Evolutionary conservation across 257 asterid genomes (phyloP).

Genomic region (Datura wrightii): DNA sequence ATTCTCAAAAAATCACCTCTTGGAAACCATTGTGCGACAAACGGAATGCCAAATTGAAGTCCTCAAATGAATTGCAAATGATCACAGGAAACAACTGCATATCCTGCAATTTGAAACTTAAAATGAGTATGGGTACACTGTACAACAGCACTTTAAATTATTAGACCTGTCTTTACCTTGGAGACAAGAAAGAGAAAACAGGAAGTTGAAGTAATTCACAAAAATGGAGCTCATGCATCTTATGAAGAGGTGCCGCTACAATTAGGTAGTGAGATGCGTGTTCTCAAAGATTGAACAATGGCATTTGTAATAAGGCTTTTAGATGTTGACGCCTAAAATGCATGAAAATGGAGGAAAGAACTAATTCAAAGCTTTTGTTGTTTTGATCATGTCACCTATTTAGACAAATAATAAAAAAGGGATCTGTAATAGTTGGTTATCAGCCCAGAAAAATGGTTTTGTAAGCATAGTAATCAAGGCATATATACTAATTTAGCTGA

Average conservation of each 20-base stretch:
- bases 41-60: slow-evolving; percentile 80
- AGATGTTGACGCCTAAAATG: not conserved
- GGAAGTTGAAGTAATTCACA: slow-evolving; percentile 1
- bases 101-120: slow-evolving; percentile 60
- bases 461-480: not conserved
- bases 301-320: slow-evolving; percentile 6
- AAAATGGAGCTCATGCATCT: not conserved
- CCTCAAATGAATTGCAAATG: slow-evolving; percentile 72
- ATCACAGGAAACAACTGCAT: slow-evolving; percentile 70
- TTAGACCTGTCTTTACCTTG: not conserved
- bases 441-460: not conserved
- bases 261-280: not conserved
- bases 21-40: slow-evolving; percentile 81
- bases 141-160: not conserved
- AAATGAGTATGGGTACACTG: slow-evolving; percentile 8
- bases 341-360: not conserved
- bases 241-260: not conserved
- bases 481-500: not conserved
- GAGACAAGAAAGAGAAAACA: not conserved
- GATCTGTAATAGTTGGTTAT: not conserved
- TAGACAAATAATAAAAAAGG: slow-evolving; percentile 26
- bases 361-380: not conserved
- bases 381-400: slow-evolving; percentile 5
- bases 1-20: slow-evolving; percentile 59
- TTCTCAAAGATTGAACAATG: not conserved